Evolutionary conservation across 1,284 basidiomycete species (phyloP), one percentile per base, ranked within the genome.

Genomic region (Rhodofomes roseus): DNA sequence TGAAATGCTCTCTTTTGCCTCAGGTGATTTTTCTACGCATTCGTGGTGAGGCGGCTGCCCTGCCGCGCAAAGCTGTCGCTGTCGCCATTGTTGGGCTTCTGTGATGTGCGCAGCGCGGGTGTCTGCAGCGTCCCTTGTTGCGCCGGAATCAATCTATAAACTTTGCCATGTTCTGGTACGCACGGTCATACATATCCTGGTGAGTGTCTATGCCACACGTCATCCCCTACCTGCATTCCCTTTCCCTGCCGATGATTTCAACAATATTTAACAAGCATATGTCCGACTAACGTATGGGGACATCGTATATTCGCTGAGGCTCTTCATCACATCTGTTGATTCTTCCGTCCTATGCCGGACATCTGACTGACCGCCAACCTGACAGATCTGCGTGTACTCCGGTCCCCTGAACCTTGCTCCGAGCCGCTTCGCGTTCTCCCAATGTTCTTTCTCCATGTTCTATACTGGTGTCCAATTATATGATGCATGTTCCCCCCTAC

Each of bases 181-280:
- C n/a, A n/a, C n/a, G n/a, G n/a, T n/a, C n/a, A n/a, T n/a, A n/a
- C n/a, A n/a, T n/a, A n/a, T n/a, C n/a, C n/a, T n/a, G n/a, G 31
- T 34, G 11, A 34, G 31, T 34, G 31, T 34, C 31, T n/a, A n/a
- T n/a, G n/a, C 31, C 31, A 5, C 31, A 34, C 11, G 31, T 34
- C 4, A 4, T 11, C 31, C 5, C 11, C 5, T 11, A 34, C 31
- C 11, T 34, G 8, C 29, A n/a, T 23, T 23, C n/a, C 31, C 4
- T 43, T 29, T 54, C 25, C 7, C 62, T 52, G 66, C 75, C 72
- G 20, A 74, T 71, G 81, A 82, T 81, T 78, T 70, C 56, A 62
- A 60, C 57, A 40, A 66, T 70, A 73, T n/a, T n/a, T n/a, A 76
- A 81, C 81, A 83, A 83, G 81, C 81, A 83, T 83, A 83, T 83